These are phyloP conservation scores for Knoxia roxburghii DNA, from an alignment of 257 asterid species.

Conservation along the genomic window DNA sequence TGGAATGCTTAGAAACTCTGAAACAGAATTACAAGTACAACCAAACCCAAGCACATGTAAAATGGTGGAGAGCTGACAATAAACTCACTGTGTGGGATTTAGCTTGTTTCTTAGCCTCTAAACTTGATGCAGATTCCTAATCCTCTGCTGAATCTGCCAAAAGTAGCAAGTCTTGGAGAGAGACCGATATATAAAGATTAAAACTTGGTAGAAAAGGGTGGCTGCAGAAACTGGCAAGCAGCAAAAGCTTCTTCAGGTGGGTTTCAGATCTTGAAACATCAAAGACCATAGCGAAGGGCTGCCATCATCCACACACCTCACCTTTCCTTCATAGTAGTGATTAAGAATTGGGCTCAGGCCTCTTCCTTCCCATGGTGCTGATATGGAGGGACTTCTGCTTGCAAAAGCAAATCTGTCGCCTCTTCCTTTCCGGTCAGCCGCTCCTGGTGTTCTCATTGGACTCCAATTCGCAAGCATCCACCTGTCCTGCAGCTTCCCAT, in stretches of 20 bases:
- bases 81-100: background rate
- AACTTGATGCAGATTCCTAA: too few species aligned
- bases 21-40: background rate
- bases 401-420: slow-evolving; percentile 18
- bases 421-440: slow-evolving; percentile 13
- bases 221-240: background rate
- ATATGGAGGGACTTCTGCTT: slow-evolving; percentile 16
- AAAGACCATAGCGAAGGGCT: slow-evolving; percentile 67
- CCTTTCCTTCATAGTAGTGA: slow-evolving; percentile 30
- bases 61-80: background rate
- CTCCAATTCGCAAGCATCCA: slow-evolving; percentile 16
- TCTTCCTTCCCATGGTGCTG: slow-evolving; percentile 26
- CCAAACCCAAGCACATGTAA: background rate
- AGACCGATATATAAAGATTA: background rate
- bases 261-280: slow-evolving; percentile 88
- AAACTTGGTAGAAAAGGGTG: background rate
- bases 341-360: slow-evolving; percentile 52
- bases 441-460: slow-evolving; percentile 14
- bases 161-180: background rate
- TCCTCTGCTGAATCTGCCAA: background rate
- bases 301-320: slow-evolving; percentile 32
- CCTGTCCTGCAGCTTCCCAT: slow-evolving; percentile 20
- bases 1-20: background rate
- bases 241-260: slow-evolving; percentile 36
- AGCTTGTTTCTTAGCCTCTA: background rate